Percentiles rank a stretch among this genome's conserved stretches.
Conservation (phyloP, 2,329 filamentous ascomycete genomes). For the Cordyceps cateniannulata region DNA sequence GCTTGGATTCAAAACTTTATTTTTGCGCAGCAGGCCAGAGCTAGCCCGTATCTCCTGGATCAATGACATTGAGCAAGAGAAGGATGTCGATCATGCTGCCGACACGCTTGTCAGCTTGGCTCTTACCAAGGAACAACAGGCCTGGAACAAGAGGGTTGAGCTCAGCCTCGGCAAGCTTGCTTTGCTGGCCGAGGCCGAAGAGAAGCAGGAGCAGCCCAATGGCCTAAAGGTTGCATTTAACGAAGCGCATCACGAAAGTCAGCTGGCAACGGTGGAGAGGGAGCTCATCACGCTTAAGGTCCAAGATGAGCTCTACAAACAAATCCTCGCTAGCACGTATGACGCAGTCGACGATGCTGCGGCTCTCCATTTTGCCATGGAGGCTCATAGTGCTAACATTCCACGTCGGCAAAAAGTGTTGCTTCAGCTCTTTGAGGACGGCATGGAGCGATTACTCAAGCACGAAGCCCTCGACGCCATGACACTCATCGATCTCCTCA, state of each 20-base stretch:
- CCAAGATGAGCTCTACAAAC: slow-evolving; percentile 72
- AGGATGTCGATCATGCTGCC: slow-evolving; percentile 68
- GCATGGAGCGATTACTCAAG: slow-evolving; percentile 62
- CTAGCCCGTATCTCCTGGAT: slow-evolving; percentile 87
- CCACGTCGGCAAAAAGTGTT: slow-evolving; percentile 58
- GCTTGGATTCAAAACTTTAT: slow-evolving; percentile 65
- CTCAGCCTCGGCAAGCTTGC: slow-evolving; percentile 82
- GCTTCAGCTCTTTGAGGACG: slow-evolving; percentile 63
- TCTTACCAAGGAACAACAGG: slow-evolving; percentile 62
- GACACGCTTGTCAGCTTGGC: slow-evolving; percentile 65
- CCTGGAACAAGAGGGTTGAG: slow-evolving; percentile 93
- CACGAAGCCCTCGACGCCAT: slow-evolving; percentile 64
- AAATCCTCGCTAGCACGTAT: slow-evolving; percentile 60
- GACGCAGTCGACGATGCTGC: slow-evolving; percentile 74
- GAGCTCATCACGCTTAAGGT: slow-evolving; percentile 65
- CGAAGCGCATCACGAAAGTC: slow-evolving; percentile 32
- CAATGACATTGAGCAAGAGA: slow-evolving; percentile 75
- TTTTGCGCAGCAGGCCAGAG: slow-evolving; percentile 64
- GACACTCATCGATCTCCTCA: slow-evolving; percentile 68
- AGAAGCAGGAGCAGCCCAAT: slow-evolving; percentile 23
- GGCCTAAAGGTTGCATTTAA: slow-evolving; percentile 32
- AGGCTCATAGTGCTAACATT: slow-evolving; percentile 52
- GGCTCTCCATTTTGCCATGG: slow-evolving; percentile 68
- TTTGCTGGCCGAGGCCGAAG: slow-evolving; percentile 55
- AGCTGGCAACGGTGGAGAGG: slow-evolving; percentile 50